Evolutionary conservation across 441 rosid genomes (phyloP), one percentile per base, ranked within the genome.

Genomic region (Kokia cookei): DNA sequence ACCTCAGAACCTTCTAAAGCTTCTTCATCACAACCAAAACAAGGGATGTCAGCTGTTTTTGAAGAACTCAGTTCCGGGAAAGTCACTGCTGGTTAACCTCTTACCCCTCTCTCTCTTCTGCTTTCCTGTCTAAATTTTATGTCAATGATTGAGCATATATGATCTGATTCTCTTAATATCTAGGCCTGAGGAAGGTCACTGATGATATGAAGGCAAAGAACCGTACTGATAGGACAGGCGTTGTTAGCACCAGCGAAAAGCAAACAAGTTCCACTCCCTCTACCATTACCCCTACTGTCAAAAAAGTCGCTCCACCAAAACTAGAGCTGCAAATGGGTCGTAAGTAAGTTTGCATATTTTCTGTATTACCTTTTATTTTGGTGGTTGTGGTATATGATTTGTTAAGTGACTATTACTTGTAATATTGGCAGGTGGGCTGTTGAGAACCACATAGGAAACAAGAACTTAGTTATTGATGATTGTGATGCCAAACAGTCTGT

Each of bases 291-390:
- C 83, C 97, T 2, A 37, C 40, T 37, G 8, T 37, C 40, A 37
- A 37, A 37, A 96, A 88, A 86, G 74, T 83, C 50, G 97, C 90
- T 68, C 97, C 98, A 71, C 97, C 99, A 13, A 93, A 91, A 73
- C 68, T 96, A 69, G 98, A 96, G 91, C 93, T 96, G 85, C 97
- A 92, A 82, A 88, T 92, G 96, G 97, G 99, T 82, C 96, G 99
- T 26, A 96, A 96, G 99, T 96, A 72, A 79, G 97, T 87, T 22
- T 69, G 27, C 66, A 2, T 50, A 42, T 62, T 75, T 32, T 42
- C 55, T 54, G 40, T 5, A 32, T 48, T 42, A 35, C 61, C 71
- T 66, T 69, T 24, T n/a, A 37, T 42, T 54, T 73, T 51, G 72
- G 61, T 50, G 54, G 62, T 60, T 69, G 59, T 50, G 47, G 43